Evolutionary conservation across 164 flowering plant genomes (phyloP), one percentile per base, ranked within the genome.

Genomic region (Chloranthus sessilifolius): DNA sequence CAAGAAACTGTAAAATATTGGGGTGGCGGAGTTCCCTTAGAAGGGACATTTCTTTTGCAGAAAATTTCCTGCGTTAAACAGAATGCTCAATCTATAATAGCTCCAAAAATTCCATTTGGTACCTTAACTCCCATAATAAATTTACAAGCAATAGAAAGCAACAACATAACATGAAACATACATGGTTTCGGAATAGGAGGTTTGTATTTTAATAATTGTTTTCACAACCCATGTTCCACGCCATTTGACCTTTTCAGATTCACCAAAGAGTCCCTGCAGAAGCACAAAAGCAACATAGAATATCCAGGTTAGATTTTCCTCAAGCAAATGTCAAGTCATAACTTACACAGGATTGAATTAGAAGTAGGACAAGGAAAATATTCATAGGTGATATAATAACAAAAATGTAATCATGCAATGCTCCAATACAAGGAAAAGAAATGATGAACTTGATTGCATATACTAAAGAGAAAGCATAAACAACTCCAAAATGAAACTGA

Each of bases 141-240:
- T 31, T 31, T 1, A 44, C 6, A 58, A 33, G 2, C 21, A 25
- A 23, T 17, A 19, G 10, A 26, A 34, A 14, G 19, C 23, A 33
- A n/a, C 2, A 47, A 15, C 7, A 26, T 4, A 41, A 11, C 22
- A n/a, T n/a, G n/a, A 27, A 53, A 58, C 58, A 16, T 23, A 75
- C 85, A 64, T 66, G 45, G 53, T 63, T 19, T 62, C 65, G 23
- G 78, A 74, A 16, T 63, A 34, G 12, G 50, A 22, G 9, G 68
- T 69, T 12, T 60, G 65, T 58, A 72, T 71, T 60, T 55, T 59
- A 20, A 80, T 67, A 19, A 65, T 61, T 37, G 85, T 77, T 54
- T 73, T 77, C 6, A 80, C 72, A 29, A 80, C 82, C 82, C 82
- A 77, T 27, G 77, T 80, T 68, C 85, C 85, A 37, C 74, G 73